Evolutionary conservation across 2,329 filamentous ascomycete species (phyloP).

Genomic region (Beauveria caledonica): DNA sequence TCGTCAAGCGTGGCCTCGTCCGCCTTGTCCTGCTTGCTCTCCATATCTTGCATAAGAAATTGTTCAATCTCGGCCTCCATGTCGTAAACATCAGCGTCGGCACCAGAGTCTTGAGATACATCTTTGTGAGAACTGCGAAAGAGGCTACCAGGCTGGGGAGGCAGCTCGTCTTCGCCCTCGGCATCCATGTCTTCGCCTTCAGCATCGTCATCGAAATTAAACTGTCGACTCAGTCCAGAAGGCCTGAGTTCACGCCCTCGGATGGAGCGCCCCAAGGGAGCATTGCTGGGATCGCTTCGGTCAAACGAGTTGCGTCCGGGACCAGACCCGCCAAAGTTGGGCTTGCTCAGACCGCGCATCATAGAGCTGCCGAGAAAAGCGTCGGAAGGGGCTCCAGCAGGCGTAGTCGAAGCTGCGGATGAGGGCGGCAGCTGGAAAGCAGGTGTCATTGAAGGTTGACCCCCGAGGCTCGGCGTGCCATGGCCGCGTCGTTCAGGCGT

Average conservation of each 20-base stretch:
- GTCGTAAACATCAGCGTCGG: constrained; percentile 23
- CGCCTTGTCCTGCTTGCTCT: constrained; percentile 29
- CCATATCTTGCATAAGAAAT: constrained; percentile 23
- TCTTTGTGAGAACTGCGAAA: constrained; percentile 21
- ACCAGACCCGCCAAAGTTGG: constrained; percentile 29
- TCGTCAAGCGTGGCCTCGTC: constrained; percentile 32
- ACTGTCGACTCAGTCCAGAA: constrained; percentile 42
- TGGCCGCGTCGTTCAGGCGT: constrained; percentile 37
- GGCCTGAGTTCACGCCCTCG: constrained; percentile 35
- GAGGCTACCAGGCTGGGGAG: constrained; percentile 23
- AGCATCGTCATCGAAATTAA: constrained; percentile 27
- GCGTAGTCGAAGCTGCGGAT: constrained; percentile 46
- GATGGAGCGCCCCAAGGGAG: constrained; percentile 41
- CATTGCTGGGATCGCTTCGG: constrained; percentile 28
- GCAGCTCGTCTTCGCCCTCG: constrained; percentile 27
- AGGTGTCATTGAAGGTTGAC: constrained; percentile 45
- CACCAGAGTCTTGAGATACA: constrained; percentile 13
- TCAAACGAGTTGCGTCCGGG: constrained; percentile 31
- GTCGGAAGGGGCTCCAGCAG: constrained; percentile 46
- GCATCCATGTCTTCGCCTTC: constrained; percentile 24
- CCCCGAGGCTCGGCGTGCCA: constrained; percentile 31
- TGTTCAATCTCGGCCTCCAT: constrained; percentile 28
- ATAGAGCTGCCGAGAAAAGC: constrained; percentile 48
- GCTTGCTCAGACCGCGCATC: constrained; percentile 33
- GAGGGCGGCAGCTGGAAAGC: constrained; percentile 44